Conservation (phyloP, 345 rosid genomes). For the Crucihimalaya himalaica region DNA sequence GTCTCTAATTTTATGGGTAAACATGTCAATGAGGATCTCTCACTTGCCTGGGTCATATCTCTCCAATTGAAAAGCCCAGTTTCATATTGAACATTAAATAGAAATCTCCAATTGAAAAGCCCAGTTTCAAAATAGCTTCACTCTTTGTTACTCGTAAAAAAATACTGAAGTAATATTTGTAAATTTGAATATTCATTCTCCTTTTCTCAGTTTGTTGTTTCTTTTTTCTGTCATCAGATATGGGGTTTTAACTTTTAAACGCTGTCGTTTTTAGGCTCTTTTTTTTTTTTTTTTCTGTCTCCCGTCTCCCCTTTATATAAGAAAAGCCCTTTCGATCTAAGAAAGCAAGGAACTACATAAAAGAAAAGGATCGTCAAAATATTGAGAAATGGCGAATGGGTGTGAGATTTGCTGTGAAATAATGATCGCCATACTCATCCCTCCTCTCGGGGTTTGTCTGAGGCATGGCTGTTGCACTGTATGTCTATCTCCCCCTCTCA, state of each 20-base stretch:
- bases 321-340: background rate
- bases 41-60: too few relatives aligned
- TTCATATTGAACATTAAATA: too few relatives aligned
- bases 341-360: background rate
- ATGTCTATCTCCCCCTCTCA: conserved; percentile 7
- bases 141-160: background rate
- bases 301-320: background rate
- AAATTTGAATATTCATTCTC: background rate
- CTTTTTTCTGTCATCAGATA: background rate
- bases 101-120: too few relatives aligned
- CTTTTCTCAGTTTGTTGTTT: too few relatives aligned
- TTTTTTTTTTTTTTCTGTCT: background rate
- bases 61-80: too few relatives aligned
- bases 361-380: background rate
- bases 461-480: conserved; percentile 92
- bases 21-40: background rate
- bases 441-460: conserved; percentile 88
- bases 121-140: background rate
- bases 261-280: background rate
- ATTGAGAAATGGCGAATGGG: conserved; percentile 56
- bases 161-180: background rate
- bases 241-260: background rate
- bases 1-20: background rate
- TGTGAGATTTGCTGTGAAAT: conserved; percentile 84
- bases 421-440: conserved; percentile 72